Percentiles rank a stretch among this genome's conserved stretches.
Conservation (phyloP, 2,329 filamentous ascomycete species). For the Cercospora nicotianae region DNA sequence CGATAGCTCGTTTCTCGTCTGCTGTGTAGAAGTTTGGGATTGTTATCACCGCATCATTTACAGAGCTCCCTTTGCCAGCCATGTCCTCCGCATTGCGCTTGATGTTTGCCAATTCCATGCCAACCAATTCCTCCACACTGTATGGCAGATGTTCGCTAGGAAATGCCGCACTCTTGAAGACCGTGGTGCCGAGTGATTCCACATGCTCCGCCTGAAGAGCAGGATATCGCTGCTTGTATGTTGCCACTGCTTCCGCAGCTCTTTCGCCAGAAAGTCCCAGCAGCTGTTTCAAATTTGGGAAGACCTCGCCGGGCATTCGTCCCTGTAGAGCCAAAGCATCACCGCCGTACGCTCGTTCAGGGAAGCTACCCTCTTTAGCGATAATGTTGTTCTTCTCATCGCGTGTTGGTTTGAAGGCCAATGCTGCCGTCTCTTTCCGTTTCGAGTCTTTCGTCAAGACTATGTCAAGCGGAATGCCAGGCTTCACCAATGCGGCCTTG, state of each 20-base stretch:
- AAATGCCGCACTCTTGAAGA: conserved; percentile 78
- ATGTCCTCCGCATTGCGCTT: conserved; percentile 82
- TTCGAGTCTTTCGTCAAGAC: conserved; percentile 97
- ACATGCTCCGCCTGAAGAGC: conserved; percentile 67
- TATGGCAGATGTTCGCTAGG: conserved; percentile 64
- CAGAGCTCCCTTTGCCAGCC: conserved; percentile 70
- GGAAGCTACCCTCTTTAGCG: conserved; percentile 57
- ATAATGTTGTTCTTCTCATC: conserved; percentile 58
- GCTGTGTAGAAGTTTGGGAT: conserved; percentile 86
- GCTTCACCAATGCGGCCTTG: conserved; percentile 94
- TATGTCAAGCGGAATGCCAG: conserved; percentile 94
- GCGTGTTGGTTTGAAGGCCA: conserved; percentile 87
- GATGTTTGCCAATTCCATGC: conserved; percentile 93
- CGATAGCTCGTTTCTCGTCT: conserved; percentile 84
- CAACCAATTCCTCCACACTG: conserved; percentile 87
- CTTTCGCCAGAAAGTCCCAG: conserved; percentile 63
- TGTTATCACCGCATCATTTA: conserved; percentile 84
- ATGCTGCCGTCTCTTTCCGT: conserved; percentile 86
- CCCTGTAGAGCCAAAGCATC: conserved; percentile 85
- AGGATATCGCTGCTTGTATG: conserved; percentile 76
- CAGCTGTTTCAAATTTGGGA: conserved; percentile 87
- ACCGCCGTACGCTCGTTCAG: conserved; percentile 87
- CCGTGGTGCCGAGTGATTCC: conserved; percentile 64
- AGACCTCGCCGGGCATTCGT: conserved; percentile 89
- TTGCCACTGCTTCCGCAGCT: conserved; percentile 60